Evolutionary conservation across 2,329 filamentous ascomycete species (phyloP).

Genomic region (Cryphonectria carpinicola): DNA sequence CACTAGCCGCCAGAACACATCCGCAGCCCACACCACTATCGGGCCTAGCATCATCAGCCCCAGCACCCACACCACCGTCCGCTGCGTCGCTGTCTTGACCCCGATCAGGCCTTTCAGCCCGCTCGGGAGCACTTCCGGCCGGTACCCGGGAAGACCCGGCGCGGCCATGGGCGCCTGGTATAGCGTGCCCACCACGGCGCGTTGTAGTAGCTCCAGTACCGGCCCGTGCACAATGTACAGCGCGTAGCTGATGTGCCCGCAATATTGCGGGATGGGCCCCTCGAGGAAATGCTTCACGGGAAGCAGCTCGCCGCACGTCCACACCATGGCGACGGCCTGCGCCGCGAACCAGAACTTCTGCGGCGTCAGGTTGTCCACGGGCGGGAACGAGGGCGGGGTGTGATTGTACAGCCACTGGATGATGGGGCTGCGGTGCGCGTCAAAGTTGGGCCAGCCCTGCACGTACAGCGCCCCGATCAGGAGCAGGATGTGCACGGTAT

Average conservation of each 20-base stretch:
- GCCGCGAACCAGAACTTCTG: conserved; percentile 46
- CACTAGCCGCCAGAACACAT: conserved; percentile 62
- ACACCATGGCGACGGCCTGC: conserved; percentile 41
- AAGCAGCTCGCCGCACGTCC: conserved; percentile 43
- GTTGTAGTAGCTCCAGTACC: conserved; percentile 46
- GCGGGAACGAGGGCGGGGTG: conserved; percentile 41
- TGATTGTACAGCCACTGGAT: conserved; percentile 38
- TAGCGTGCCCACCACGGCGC: conserved; percentile 36
- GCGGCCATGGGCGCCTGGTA: conserved; percentile 32
- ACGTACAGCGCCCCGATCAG: conserved; percentile 41
- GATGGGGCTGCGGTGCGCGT: conserved; percentile 40
- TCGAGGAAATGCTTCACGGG: conserved; percentile 47
- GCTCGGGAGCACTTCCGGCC: conserved; percentile 32
- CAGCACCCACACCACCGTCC: conserved; percentile 41
- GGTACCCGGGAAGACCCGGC: conserved; percentile 31
- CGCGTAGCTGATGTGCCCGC: conserved; percentile 60
- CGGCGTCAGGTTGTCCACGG: conserved; percentile 37
- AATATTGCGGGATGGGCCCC: conserved; percentile 54
- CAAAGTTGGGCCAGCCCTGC: conserved; percentile 46
- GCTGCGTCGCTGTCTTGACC: conserved; percentile 36
- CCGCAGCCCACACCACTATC: conserved; percentile 56
- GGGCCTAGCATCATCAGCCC: conserved; percentile 43
- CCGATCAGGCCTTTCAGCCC: conserved; percentile 41
- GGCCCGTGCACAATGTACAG: conserved; percentile 63
- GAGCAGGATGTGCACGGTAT: conserved; percentile 33